Base-by-base conservation (phyloP, 1,284 basidiomycete species). In the Leccinum holopus region DNA sequence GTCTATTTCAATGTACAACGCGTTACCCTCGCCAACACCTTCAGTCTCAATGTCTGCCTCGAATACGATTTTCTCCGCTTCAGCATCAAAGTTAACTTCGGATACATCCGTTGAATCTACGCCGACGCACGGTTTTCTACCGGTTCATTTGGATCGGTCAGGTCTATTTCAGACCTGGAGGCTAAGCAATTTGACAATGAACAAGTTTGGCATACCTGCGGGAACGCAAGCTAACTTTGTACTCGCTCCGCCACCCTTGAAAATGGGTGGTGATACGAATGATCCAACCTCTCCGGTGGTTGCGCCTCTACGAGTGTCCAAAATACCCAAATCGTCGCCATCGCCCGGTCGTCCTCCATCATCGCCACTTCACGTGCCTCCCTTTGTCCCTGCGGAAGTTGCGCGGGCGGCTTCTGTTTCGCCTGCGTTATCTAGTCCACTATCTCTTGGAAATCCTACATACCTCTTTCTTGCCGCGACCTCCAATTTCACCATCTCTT, bases 121-220 rank as follows among this genome's bases (percentile, higher is more conserved):
- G 3, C 58, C 66, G 30, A 69, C 66, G 14, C 58, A 49, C 21
- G 62, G 63, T 30, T 30, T 30, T 59, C 61, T 1, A 47, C 57
- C 28, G 57, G 35, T 44, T 69, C 70, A 1, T 68, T 65, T 35
- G 69, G 63, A 21, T 72, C 65, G 1, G 61, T 73, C 3, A 63
- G 66, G 18, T 70, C 72, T 0, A 63, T 72, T 7, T 70, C 71
- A 11, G 72, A 73, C 28, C 51, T 73, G 14, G 69, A 70, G 56
- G 47, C 63, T 0, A 69, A 61, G 49, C 60, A 62, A 37, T 69
- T 72, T 33, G 70, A 69, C 53, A 37, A 28, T 60, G 54, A 53
- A 14, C 59, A 72, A 63, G 44, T 60, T 60, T 8, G 60, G 57
- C 58, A 8, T 49, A 9, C 55, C 30, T 14, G 1, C 57, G 2